A percentile compares a stretch with the other conserved stretches of the same genome.
These are phyloP conservation scores for Pythium myriotylum DNA, from an alignment of 352 stramenopile genomes.

Conservation along the genomic window DNA sequence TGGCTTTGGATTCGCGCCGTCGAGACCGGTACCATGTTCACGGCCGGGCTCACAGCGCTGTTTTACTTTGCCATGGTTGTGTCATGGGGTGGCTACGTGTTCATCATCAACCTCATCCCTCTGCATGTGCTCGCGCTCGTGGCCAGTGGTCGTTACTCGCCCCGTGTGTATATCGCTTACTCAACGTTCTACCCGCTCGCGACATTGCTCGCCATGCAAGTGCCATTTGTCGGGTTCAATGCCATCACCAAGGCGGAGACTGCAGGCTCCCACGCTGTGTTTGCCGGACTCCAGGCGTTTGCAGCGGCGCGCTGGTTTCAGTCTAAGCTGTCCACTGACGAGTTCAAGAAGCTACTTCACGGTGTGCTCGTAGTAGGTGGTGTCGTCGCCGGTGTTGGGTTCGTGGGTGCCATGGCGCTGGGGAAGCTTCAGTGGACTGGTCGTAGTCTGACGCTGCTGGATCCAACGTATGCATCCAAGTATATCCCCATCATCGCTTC, in stretches of 20 bases:
- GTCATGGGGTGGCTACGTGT: constrained; percentile 98
- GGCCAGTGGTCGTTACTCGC: constrained; percentile 88
- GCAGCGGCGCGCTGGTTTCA: constrained; percentile 60
- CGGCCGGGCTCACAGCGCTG: constrained; percentile 61
- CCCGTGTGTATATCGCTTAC: constrained; percentile 96
- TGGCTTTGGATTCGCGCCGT: constrained; percentile 94
- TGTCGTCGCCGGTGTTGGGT: constrained; percentile 33
- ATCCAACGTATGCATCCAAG: constrained; percentile 93
- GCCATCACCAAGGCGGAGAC: constrained; percentile 88
- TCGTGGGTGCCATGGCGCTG: constrained; percentile 60
- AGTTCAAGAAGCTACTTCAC: constrained; percentile 53
- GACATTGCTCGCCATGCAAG: constrained; percentile 95
- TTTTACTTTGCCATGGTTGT: constrained; percentile 97
- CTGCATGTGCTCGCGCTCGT: constrained; percentile 94
- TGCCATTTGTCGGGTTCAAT: constrained; percentile 98
- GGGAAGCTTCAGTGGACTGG: constrained; percentile 91
- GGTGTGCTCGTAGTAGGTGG: constrained; percentile 37
- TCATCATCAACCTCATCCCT: constrained; percentile 99
- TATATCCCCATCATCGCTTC: constrained; percentile 96
- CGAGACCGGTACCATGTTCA: constrained; percentile 78
- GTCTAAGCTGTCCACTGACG: constrained; percentile 41
- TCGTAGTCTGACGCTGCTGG: constrained; percentile 90
- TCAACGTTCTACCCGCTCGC: constrained; percentile 98
- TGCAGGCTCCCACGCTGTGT: constrained; percentile 89
- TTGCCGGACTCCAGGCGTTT: constrained; percentile 89